A percentile compares a stretch with the other conserved stretches of the same genome.
Evolutionary conservation across 2,329 filamentous ascomycete genomes (phyloP).

Genomic region (Periconia macrospinosa): DNA sequence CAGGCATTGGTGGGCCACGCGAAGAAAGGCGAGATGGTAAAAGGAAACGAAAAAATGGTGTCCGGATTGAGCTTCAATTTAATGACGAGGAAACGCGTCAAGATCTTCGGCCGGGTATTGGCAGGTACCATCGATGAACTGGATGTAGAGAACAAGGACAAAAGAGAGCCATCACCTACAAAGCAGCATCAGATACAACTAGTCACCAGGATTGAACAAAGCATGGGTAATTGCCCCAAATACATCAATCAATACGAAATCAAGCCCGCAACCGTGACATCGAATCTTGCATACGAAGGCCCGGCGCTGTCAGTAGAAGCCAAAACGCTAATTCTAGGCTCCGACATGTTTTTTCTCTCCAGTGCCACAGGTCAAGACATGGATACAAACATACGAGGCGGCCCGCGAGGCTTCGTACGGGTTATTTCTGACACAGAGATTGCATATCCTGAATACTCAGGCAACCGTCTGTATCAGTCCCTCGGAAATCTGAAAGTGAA

Average conservation of each 20-base stretch:
- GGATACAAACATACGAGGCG: constrained; percentile 84
- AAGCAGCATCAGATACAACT: constrained; percentile 55
- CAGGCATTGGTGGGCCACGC: constrained; percentile 58
- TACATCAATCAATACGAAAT: constrained; percentile 78
- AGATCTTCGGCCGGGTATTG: constrained; percentile 70
- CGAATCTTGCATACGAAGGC: constrained; percentile 54
- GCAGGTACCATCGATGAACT: constrained; percentile 58
- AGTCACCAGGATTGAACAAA: constrained; percentile 70
- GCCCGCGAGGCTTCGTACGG: constrained; percentile 72
- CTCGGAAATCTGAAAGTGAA: constrained; percentile 74
- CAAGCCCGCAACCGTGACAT: constrained; percentile 55
- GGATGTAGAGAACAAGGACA: constrained; percentile 28
- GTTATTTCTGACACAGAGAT: constrained; percentile 65
- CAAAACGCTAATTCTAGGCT: constrained; percentile 60
- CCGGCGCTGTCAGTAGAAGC: constrained; percentile 57
- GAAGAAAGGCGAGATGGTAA: constrained; percentile 49
- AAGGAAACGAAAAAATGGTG: constrained; percentile 54
- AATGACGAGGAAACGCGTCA: constrained; percentile 69
- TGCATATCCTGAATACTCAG: constrained; percentile 81
- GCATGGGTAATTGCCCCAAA: constrained; percentile 81
- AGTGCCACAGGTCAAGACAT: constrained; percentile 66
- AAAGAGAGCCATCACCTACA: constrained; percentile 12
- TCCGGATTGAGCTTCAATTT: constrained; percentile 66
- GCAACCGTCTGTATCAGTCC: constrained; percentile 82
- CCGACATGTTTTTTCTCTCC: constrained; percentile 80